Evolutionary conservation across 1,139 yeast species (phyloP).

Genomic region (Scheffersomyces titani): DNA sequence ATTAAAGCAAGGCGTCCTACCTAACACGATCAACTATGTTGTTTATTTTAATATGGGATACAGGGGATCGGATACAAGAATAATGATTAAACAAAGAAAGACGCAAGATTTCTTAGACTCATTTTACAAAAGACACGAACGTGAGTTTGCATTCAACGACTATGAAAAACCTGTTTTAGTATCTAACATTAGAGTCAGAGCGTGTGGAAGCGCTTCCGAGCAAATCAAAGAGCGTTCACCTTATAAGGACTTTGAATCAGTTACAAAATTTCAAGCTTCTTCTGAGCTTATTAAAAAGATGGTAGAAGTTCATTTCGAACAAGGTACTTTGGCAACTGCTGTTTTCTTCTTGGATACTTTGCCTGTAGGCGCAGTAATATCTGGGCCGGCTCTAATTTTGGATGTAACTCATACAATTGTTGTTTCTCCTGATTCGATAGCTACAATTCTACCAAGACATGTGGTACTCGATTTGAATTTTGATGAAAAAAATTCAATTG

Average conservation of each 20-base stretch:
- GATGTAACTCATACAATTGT: conserved; percentile 23
- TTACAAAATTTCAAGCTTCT: conserved; percentile 6
- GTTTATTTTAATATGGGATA: conserved; percentile 22
- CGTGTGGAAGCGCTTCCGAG: conserved; percentile 49
- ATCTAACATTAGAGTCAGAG: conserved; percentile 36
- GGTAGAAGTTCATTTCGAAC: conserved; percentile 24
- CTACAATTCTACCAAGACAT: conserved; percentile 20
- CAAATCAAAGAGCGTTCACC: conserved; percentile 28
- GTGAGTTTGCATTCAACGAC: conserved; percentile 72
- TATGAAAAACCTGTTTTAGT: conserved; percentile 41
- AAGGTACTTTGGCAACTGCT: conserved; percentile 12
- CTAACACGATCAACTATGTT: conserved; percentile 10
- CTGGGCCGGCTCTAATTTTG: conserved; percentile 22
- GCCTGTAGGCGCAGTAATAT: conserved; percentile 15
- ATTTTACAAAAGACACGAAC: conserved; percentile 54
- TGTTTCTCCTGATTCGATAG: conserved; percentile 17
- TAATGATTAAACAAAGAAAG: conserved; percentile 20
- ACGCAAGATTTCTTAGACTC: conserved; percentile 27
- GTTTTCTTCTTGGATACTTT: conserved; percentile 16
- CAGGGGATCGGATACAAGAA: conserved; percentile 21
- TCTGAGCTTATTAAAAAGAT: conserved; percentile 5
- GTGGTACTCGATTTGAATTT: conserved; percentile 23
- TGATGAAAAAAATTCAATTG: conserved; percentile 8
- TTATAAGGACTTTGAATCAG: conserved; percentile 30
- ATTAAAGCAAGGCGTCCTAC: conserved; percentile 19